Base-by-base conservation (phyloP, 1,139 yeast species). In the Lodderomyces theae region DNA sequence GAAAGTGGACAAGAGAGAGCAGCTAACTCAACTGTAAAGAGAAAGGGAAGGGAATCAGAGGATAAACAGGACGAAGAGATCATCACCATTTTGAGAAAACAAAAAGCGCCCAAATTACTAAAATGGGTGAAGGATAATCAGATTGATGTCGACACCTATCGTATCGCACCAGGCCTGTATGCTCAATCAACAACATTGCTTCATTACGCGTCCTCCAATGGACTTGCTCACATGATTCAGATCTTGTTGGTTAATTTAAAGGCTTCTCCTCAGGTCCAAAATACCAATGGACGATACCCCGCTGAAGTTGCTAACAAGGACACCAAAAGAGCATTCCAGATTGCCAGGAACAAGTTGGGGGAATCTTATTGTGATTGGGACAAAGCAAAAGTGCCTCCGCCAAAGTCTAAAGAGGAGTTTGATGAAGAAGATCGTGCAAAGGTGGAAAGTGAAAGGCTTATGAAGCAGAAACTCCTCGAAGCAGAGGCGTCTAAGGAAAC, bases 181-280 rank as follows among this genome's bases (percentile, higher is more conserved):
- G 50, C 60, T 4, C 66, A 69, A 16, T 74, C 85, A 0, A 96
- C 97, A 2, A 86, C 95, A 0, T 61, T 86, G 42, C 68, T 94
- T 25, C 96, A 89, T 57, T 88, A 69, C 58, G 94, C 96, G 0
- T 66, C 97, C 0, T 69, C 82, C 4, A 70, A 80, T 41, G 87
- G 87, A 1, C 64, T 82, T 11, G 69, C 72, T 34, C 87, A 82
- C 50, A 81, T 89, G 74, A 80, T 87, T 4, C 75, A 78, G 31
- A 71, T 80, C 0, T 64, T 94, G 37, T 60, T 92, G 26, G 69
- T 75, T 9, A 82, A 77, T 41, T 61, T 86, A 45, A 80, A 82
- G 44, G 87, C 89, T 1, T 83, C 87, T 48, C 95, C 96, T 0
- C 67, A 82, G 0, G 47, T 76, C 2, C 45, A 47, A 25, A 87